These are phyloP conservation scores for Immersiporthe knoxdaviesiana DNA, from an alignment of 2,329 filamentous ascomycete species.

Conservation along the genomic window DNA sequence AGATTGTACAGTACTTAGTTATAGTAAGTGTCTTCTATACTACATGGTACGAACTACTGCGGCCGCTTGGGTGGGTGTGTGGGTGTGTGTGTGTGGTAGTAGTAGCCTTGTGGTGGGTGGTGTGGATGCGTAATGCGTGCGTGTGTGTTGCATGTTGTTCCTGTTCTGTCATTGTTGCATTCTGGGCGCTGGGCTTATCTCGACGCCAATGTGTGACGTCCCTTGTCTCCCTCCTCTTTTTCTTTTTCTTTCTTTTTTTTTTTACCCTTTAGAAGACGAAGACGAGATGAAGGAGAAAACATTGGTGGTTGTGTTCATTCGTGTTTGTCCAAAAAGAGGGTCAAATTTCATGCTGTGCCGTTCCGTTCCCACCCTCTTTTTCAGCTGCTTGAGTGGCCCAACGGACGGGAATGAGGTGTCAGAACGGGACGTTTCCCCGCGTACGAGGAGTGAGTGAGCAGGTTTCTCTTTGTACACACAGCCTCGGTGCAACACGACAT, in stretches of 20 bases:
- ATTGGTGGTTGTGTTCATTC: background rate
- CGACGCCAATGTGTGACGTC: background rate
- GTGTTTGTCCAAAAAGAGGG: background rate
- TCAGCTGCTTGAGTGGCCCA: background rate
- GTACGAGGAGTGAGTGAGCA: background rate
- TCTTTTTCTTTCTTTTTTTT: too few species aligned
- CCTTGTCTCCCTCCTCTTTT: too few species aligned
- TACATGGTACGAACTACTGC: background rate
- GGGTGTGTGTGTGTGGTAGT: too few species aligned
- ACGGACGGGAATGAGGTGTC: background rate
- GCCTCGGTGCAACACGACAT: background rate
- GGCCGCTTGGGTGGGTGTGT: background rate
- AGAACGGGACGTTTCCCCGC: conserved; percentile 2
- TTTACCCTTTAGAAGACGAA: background rate
- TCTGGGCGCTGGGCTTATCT: background rate
- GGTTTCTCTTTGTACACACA: background rate
- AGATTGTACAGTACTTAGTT: too few species aligned
- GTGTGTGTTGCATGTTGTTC: background rate
- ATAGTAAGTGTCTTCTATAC: background rate
- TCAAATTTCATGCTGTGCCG: conserved; percentile 11
- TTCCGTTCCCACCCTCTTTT: background rate
- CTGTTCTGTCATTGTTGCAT: background rate
- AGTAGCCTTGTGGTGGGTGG: too few species aligned
- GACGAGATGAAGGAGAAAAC: background rate
- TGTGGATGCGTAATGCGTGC: background rate